Percentiles rank a stretch among this genome's conserved stretches.
Evolutionary conservation across 2,329 filamentous ascomycete species (phyloP).

Genomic region (Cladosporium colombiae): DNA sequence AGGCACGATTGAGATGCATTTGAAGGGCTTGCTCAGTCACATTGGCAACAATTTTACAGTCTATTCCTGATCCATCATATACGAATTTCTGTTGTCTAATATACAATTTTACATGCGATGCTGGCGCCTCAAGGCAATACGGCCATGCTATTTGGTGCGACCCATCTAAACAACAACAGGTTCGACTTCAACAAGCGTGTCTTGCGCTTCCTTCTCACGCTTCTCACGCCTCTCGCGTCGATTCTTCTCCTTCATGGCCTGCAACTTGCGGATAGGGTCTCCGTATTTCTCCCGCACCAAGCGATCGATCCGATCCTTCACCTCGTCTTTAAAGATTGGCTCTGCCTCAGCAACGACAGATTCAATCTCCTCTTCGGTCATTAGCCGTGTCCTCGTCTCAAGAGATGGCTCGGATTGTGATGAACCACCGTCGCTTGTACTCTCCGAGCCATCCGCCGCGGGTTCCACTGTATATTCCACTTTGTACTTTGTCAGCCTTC

Average conservation of each 20-base stretch:
- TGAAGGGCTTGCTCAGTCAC: background rate
- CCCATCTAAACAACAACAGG: background rate
- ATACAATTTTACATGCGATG: slow-evolving; percentile 14
- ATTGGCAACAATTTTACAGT: background rate
- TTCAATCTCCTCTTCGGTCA: background rate
- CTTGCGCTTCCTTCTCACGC: background rate
- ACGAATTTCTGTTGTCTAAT: slow-evolving; percentile 12
- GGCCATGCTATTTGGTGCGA: background rate
- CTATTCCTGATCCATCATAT: background rate
- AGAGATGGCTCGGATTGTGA: background rate
- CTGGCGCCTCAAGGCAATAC: background rate
- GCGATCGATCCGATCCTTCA: background rate
- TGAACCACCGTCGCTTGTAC: background rate
- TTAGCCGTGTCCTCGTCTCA: background rate
- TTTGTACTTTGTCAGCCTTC: background rate
- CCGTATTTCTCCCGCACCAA: slow-evolving; percentile 4
- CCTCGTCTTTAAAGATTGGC: background rate
- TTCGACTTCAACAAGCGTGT: slow-evolving; percentile 3
- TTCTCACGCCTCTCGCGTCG: background rate
- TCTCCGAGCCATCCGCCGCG: background rate
- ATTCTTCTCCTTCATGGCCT: background rate
- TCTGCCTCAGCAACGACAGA: background rate
- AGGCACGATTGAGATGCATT: background rate
- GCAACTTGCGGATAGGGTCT: background rate
- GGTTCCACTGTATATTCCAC: background rate